Evolutionary conservation across 805 yeast species (phyloP).

Genomic region (Naumovozyma dairenensis): DNA sequence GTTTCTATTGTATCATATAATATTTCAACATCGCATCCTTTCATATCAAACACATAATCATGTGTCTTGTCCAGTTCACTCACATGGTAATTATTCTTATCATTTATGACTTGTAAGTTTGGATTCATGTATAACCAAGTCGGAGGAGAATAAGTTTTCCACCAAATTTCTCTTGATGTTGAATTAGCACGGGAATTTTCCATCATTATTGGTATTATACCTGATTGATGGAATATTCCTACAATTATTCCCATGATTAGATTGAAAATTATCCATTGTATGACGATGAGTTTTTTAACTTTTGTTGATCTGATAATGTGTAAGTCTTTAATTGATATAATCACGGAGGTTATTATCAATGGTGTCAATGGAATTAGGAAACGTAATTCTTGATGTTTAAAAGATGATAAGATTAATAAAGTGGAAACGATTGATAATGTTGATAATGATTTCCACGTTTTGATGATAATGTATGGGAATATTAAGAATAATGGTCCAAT

Average conservation of each 20-base stretch:
- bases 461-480: slow-evolving; percentile 11
- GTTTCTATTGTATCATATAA: slow-evolving; percentile 18
- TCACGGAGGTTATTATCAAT: slow-evolving; percentile 45
- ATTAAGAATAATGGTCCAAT: slow-evolving; percentile 65
- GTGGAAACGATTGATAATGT: slow-evolving; percentile 57
- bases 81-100: too few species aligned
- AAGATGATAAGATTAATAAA: slow-evolving; percentile 45
- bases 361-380: slow-evolving; percentile 77
- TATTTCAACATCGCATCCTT: slow-evolving; percentile 34
- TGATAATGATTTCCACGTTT: slow-evolving; percentile 33
- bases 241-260: slow-evolving; percentile 45
- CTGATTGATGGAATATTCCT: slow-evolving; percentile 88
- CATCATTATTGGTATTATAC: slow-evolving; percentile 66
- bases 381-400: slow-evolving; percentile 92
- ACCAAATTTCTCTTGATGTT: too few species aligned
- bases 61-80: slow-evolving; percentile 6
- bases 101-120: too few species aligned
- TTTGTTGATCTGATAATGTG: too few species aligned
- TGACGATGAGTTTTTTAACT: slow-evolving; percentile 17
- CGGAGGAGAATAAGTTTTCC: slow-evolving; percentile 94
- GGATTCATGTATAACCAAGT: slow-evolving; percentile 54
- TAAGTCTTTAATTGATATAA: too few species aligned
- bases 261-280: slow-evolving; percentile 63
- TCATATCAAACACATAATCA: slow-evolving; percentile 34
- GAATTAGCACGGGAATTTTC: too few species aligned